Percentiles rank a stretch among this genome's conserved stretches.
Evolutionary conservation across 345 rosid species (phyloP).

Genomic region (Populus ilicifolia): DNA sequence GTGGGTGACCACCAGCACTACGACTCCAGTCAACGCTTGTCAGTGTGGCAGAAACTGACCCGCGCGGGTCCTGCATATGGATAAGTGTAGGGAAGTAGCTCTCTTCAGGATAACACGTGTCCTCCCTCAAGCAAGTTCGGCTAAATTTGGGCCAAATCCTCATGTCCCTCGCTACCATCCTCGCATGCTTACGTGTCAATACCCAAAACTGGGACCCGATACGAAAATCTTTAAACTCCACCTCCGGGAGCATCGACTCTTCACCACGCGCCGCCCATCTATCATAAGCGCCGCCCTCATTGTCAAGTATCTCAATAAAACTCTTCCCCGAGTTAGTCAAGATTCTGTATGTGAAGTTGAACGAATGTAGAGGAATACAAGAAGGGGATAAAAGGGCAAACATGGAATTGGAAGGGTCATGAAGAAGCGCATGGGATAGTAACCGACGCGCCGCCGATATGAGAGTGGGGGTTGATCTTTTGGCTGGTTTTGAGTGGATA

Average conservation of each 20-base stretch:
- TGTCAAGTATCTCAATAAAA: slow-evolving; percentile 61
- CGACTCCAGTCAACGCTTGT: slow-evolving; percentile 76
- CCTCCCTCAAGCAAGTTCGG: slow-evolving; percentile 44
- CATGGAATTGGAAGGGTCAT: slow-evolving; percentile 56
- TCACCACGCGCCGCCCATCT: slow-evolving; percentile 86
- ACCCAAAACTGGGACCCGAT: slow-evolving; percentile 91
- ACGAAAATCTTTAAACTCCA: slow-evolving; percentile 59
- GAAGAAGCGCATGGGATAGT: slow-evolving; percentile 60
- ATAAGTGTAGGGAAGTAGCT: slow-evolving; percentile 75
- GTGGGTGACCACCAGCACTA: slow-evolving; percentile 57
- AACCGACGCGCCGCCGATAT: slow-evolving; percentile 66
- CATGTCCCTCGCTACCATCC: slow-evolving; percentile 52
- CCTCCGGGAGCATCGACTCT: slow-evolving; percentile 67
- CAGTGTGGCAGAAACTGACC: slow-evolving; percentile 56
- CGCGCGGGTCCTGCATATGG: slow-evolving; percentile 53
- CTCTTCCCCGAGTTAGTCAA: slow-evolving; percentile 42
- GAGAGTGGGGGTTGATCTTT: slow-evolving; percentile 56
- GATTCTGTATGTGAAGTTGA: slow-evolving; percentile 48
- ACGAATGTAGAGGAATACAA: slow-evolving; percentile 65
- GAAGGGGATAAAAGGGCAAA: slow-evolving; percentile 67
- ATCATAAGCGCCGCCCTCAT: slow-evolving; percentile 50
- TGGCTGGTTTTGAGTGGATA: slow-evolving; percentile 50
- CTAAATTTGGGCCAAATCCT: slow-evolving; percentile 59
- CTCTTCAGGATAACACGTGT: slow-evolving; percentile 70
- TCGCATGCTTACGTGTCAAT: slow-evolving; percentile 64